phyloP scores from a whole-genome alignment of 1,284 basidiomycete genomes.

The Vanrija pseudolonga region DNA sequence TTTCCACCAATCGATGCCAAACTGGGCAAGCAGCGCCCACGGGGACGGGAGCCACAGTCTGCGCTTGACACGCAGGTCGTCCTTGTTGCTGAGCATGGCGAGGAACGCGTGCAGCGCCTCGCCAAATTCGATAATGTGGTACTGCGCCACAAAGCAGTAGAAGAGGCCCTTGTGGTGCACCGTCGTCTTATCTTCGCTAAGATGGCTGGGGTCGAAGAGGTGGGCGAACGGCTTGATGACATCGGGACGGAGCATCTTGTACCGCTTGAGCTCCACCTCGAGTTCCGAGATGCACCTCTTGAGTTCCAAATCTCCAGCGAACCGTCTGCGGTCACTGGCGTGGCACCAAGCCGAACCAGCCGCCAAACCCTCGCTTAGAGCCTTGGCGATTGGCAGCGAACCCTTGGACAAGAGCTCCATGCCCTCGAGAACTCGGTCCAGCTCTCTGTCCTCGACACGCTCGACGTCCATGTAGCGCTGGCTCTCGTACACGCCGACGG shows the following conservation, averaged over 20 bases:
- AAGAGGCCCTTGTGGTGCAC: constrained; percentile 50
- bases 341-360: constrained; percentile 26
- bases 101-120: constrained; percentile 54
- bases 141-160: constrained; percentile 71
- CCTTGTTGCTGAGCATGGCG: constrained; percentile 58
- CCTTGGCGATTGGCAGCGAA: constrained; percentile 55
- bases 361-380: constrained; percentile 29
- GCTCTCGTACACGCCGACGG: constrained; percentile 76
- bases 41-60: constrained; percentile 67
- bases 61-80: constrained; percentile 55
- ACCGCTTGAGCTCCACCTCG: constrained; percentile 47
- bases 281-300: neutral
- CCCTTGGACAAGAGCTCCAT: constrained; percentile 58
- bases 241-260: constrained; percentile 52
- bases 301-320: neutral
- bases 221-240: constrained; percentile 68
- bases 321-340: constrained; percentile 1
- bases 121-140: constrained; percentile 60
- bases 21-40: constrained; percentile 34
- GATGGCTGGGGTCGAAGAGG: constrained; percentile 56
- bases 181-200: neutral
- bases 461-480: constrained; percentile 75
- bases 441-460: constrained; percentile 50
- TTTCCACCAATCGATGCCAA: constrained; percentile 7
- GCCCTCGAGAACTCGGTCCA: constrained; percentile 55